Base-by-base conservation (phyloP, 73 alveolate species). In the Tetrahymena thermophila region DNA sequence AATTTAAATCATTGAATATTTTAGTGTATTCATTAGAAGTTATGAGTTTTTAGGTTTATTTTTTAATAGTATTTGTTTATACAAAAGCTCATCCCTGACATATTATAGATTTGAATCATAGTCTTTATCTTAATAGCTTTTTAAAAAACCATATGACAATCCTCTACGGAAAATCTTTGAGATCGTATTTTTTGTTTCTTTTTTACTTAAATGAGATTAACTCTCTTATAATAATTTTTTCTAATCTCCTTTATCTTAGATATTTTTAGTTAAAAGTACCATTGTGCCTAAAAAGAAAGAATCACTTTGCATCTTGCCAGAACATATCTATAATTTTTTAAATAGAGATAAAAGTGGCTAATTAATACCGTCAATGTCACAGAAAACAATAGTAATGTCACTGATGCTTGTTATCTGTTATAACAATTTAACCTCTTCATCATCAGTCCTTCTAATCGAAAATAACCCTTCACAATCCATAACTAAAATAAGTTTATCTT, bases 401-500 rank as follows among this genome's bases (percentile, higher is more conserved):
- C 96, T 94, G 25, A 94, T 35, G 8, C 84, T 93, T 7, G 96
- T 37, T 34, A 94, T 28, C 40, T 37, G 38, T 0, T 44, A 43
- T 10, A 94, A 34, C 4, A 94, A 31, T 34, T 50, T 94, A 19
- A 84, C 37, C 28, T 94, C 96, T 42, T 94, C 96, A 42, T 57
- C 23, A 23, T 34, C 58, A 42, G 28, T 94, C 35, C 96, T 58
- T 35, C 94, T 84, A 25, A 35, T n/a, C 9, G 94, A 71, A 85
- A 94, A 94, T 23, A 94, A 83, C 9, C 96, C 96, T 42, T 94
- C 96, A 84, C 96, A 94, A 38, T 94, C 96, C 10, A 94, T 25
- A 0, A 94, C 40, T 25, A 94, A 6, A 38, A 94, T 84, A 25
- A 37, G 28, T 38, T 84, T 44, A 35, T 93, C 96, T 19, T 94